phyloP scores from a whole-genome alignment of 148 eudicot genomes.

The Silene conica region DNA sequence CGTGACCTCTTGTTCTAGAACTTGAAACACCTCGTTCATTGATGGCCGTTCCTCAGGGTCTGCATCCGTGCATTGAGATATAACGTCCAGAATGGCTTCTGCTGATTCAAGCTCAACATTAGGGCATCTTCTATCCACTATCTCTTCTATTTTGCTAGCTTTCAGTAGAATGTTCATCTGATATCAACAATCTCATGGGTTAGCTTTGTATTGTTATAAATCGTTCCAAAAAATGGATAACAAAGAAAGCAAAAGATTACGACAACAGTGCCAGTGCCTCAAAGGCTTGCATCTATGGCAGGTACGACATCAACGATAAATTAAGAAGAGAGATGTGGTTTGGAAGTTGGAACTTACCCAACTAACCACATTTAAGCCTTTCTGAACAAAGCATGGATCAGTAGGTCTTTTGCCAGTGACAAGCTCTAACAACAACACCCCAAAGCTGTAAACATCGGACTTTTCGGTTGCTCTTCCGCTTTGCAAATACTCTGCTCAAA shows the following conservation, averaged over 20 bases:
- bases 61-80: constrained; percentile 66
- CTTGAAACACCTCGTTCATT: constrained; percentile 78
- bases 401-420: constrained; percentile 94
- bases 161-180: constrained; percentile 69
- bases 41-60: constrained; percentile 72
- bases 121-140: constrained; percentile 63
- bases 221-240: neutral
- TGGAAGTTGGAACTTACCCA: constrained; percentile 54
- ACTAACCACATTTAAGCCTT: constrained; percentile 86
- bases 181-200: neutral
- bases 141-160: constrained; percentile 53
- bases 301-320: neutral
- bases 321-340: neutral
- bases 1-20: constrained; percentile 84
- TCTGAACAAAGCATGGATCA: constrained; percentile 70
- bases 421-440: constrained; percentile 83
- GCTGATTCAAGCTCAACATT: constrained; percentile 66
- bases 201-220: neutral
- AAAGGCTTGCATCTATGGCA: no score
- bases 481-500: constrained; percentile 75
- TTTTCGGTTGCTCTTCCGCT: constrained; percentile 95
- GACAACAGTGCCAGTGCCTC: neutral
- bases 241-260: neutral
- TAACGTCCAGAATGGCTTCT: constrained; percentile 71
- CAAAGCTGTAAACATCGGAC: constrained; percentile 91